Conservation (phyloP, 1,284 basidiomycete species). For the Ganoderma boninense region DNA sequence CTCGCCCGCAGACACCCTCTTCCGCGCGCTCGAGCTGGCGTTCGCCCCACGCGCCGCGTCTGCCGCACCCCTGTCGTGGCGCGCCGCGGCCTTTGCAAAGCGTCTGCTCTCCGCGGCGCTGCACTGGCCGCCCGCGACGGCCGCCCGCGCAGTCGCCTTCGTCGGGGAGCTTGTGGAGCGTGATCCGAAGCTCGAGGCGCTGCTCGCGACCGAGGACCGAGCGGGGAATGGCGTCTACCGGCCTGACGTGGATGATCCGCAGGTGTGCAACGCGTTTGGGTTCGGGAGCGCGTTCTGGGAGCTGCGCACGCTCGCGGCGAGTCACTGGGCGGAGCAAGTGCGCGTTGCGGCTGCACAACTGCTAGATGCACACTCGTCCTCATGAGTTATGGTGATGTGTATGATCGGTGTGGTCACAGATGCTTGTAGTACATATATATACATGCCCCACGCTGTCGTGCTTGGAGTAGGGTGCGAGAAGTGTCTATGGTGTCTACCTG, state of each 20-base stretch:
- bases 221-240: conserved; percentile 84
- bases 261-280: conserved; percentile 79
- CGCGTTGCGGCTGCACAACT: conserved; percentile 47
- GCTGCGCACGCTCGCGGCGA: conserved; percentile 60
- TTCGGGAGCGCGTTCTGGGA: conserved; percentile 80
- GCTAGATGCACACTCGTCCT: conserved; percentile 23
- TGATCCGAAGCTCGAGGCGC: conserved; percentile 83
- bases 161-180: conserved; percentile 76
- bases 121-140: conserved; percentile 78
- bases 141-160: conserved; percentile 77
- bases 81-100: conserved; percentile 92
- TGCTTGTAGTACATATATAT: conserved; percentile 5
- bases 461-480: not conserved
- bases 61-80: conserved; percentile 72
- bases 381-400: conserved; percentile 14
- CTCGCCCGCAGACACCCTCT: conserved; percentile 78
- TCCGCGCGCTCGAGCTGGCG: conserved; percentile 83
- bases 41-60: conserved; percentile 75
- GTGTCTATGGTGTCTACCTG: conserved; percentile 6
- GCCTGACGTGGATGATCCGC: conserved; percentile 86
- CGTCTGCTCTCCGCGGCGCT: conserved; percentile 84
- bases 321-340: conserved; percentile 73
- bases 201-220: conserved; percentile 89
- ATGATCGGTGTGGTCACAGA: not conserved
- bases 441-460: conserved; percentile 3